Evolutionary conservation across 2,329 filamentous ascomycete species (phyloP), one percentile per base, ranked within the genome.

Genomic region (Exophiala alcalophila): DNA sequence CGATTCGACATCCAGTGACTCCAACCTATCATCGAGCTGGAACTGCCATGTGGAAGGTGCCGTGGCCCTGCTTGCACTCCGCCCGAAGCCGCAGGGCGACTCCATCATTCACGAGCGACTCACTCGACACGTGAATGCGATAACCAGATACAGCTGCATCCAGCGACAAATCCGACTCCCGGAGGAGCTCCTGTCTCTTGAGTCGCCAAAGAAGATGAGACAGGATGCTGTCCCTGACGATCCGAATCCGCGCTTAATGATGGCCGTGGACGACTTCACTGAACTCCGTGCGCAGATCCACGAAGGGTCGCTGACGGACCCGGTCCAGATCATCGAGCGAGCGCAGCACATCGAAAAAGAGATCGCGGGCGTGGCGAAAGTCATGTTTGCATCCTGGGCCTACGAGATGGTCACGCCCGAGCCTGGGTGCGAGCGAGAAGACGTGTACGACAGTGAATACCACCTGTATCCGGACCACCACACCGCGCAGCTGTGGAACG

Each of bases 401-500:
- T 55, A 50, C 12, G 46, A 48, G 21, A 26, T 44, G 5, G 29
- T 55, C 11, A 20, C 24, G 20, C 34, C 40, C 1, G 32, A n/a
- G 16, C 16, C 14, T 10, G 2, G 28, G 16, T 10, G 15, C 19
- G 10, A 37, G 18, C 16, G 37, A 23, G 15, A 28, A 7, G 38
- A 29, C 7, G 36, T 53, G 7, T 45, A 47, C 29, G 28, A 43
- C 6, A 43, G 44, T 14, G 39, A 42, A 27, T 56, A 57, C 24
- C 52, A 59, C 19, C 12, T 53, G 10, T 59, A 56, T 26, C 44
- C 42, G 2, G 44, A 51, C n/a, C 30, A 49, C n/a, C 32, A 28
- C 2, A n/a, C 52, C 6, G 49, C 50, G 15, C 36, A 43, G n/a
- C 43, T 48, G 39, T 58, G 57, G 56, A 58, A 52, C 23, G 40